Evolutionary conservation across 768 basidiomycete species (phyloP), one percentile per base, ranked within the genome.

Genomic region (Hericium rajendrae): DNA sequence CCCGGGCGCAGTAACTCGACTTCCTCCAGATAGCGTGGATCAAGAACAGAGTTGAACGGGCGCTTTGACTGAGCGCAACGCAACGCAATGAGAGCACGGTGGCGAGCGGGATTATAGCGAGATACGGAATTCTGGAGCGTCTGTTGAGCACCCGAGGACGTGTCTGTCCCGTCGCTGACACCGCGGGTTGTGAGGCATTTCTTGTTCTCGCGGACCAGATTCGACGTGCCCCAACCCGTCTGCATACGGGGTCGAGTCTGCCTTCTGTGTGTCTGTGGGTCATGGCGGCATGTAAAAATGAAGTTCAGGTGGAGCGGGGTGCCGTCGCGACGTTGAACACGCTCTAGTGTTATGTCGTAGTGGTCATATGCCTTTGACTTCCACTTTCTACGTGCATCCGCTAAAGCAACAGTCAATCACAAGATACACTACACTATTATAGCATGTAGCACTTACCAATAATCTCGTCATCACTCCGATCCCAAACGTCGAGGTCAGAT

Each of bases 1-100:
- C 65, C 66, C 4, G 70, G 70, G 0, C 61, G 61, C 11, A 71
- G 61, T 55, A 71, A 60, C 40, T 66, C 59, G 12, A 71, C 69
- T 49, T 71, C 68, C 9, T 48, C 53, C 10, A 40, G 38, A 50
- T 70, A 71, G 18, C 63, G 59, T 8, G 57, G 37, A 59, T 71
- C 69, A 6, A 48, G 26, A 10, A 70, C 58, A 1, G 53, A 51
- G 48, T 67, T 70, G 60, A 70, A 66, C 2, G 67, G 68, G 20
- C 62, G 60, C 18, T 62, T 56, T 13, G 52, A 46, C 48, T 51
- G 52, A 4, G 70, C 68, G 38, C 62, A 69, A 6, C 62, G 57
- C 38, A 71, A 15, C 8, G 66, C 70, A 48, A 70, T 59, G 4
- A 70, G 26, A 12, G 67, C 60, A 10, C 53, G 53, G 26, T 40